Evolutionary conservation across 2,329 filamentous ascomycete genomes (phyloP).

Genomic region (Pestalotiopsis sp.): DNA sequence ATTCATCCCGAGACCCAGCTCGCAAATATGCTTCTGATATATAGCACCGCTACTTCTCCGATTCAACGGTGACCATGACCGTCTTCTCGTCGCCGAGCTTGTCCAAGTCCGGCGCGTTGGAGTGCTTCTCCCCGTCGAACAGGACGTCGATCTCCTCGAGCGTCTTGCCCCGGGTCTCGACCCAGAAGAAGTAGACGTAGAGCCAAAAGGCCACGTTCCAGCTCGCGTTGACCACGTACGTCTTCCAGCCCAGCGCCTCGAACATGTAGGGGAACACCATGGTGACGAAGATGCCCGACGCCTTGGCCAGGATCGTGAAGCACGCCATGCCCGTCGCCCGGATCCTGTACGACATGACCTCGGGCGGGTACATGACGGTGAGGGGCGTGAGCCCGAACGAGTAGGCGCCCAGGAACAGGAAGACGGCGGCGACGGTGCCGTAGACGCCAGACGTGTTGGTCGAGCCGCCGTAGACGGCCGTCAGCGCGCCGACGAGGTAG

Average conservation of each 20-base stretch:
- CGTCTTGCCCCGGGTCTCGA: constrained; percentile 24
- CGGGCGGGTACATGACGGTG: constrained; percentile 28
- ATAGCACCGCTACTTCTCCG: not conserved
- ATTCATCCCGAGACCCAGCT: not conserved
- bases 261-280: constrained; percentile 24
- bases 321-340: constrained; percentile 39
- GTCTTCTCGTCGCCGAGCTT: not conserved
- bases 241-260: constrained; percentile 25
- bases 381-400: constrained; percentile 32
- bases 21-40: not conserved
- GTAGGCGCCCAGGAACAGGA: constrained; percentile 31
- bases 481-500: constrained; percentile 17
- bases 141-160: constrained; percentile 22
- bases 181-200: constrained; percentile 24
- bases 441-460: constrained; percentile 16
- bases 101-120: not conserved
- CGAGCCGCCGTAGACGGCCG: not conserved
- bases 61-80: not conserved
- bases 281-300: constrained; percentile 17
- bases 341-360: constrained; percentile 32
- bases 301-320: constrained; percentile 15
- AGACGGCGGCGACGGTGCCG: constrained; percentile 24
- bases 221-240: constrained; percentile 25
- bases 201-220: constrained; percentile 24
- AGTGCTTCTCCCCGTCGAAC: constrained; percentile 3